Evolutionary conservation across 805 yeast genomes (phyloP), one percentile per base, ranked within the genome.

Genomic region (Sungouiozyma ichnusensis): DNA sequence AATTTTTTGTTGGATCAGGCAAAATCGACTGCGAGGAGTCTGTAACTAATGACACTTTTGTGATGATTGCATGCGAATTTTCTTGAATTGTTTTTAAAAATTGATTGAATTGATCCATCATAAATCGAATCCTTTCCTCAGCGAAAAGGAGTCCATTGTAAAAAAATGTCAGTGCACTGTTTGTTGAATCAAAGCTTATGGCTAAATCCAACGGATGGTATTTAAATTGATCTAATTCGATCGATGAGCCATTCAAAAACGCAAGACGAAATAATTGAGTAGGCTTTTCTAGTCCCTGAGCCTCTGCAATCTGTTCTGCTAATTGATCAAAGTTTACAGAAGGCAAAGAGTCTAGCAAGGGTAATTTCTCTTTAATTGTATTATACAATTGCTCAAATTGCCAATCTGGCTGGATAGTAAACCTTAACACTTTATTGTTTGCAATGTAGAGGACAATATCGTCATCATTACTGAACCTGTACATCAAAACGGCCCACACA

Each of bases 391-490:
- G 75, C 1, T 51, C 45, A 51, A 87, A 84, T 1, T 78, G 55
- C 55, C 68, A 57, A 7, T 66, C 62, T 29, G 84, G 76, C 40
- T 75, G 72, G 34, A 86, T 66, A 29, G 66, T 67, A 36, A 83
- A 66, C 54, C 95, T 72, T 20, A 85, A 58, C 15, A 85, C 78
- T 49, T 66, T 64, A 34, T 64, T 56, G 4, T 62, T 61, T 2
- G 63, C 51, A 19, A 72, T 61, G 50, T 81, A 87, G 46, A 90
- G 66, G n/a, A 82, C 79, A 39, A 92, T 79, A 54, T 90, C 97
- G 50, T 90, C 97, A 59, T 90, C 97, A 18, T 97, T 97, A 2
- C 96, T 82, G 37, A 85, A 67, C 56, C 97, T 72, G 62, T 74
- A 81, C 33, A 85, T 71, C 44, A 90, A 69, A 1, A 81, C 76